These are phyloP conservation scores for Austropuccinia psidii DNA, from an alignment of 1,284 basidiomycete species.

Conservation along the genomic window DNA sequence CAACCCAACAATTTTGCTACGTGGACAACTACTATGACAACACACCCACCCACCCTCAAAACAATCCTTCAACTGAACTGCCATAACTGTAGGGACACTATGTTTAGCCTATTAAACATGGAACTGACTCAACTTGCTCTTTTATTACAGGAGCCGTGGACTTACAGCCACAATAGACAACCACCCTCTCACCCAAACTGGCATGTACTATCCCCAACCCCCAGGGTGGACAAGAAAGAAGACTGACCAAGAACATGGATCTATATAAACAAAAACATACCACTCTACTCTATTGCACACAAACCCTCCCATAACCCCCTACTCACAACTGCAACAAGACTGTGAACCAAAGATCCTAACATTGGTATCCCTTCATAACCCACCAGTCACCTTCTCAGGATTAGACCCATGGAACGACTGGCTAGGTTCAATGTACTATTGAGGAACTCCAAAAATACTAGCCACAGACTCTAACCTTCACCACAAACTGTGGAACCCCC, in stretches of 20 bases:
- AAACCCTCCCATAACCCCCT: not conserved
- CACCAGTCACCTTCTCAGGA: not conserved
- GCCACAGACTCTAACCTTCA: conserved; percentile 15
- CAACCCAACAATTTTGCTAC: no score
- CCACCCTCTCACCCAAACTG: not conserved
- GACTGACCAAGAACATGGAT: not conserved
- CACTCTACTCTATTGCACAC: no score
- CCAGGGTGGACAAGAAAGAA: not conserved
- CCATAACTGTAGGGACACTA: conserved; percentile 10
- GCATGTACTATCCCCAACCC: not conserved
- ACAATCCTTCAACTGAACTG: conserved; percentile 16
- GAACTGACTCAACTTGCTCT: not conserved
- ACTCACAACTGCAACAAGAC: not conserved
- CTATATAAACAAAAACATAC: not conserved
- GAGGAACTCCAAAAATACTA: not conserved
- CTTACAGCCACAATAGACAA: not conserved
- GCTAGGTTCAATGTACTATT: not conserved
- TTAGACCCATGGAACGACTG: not conserved
- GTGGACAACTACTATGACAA: no score
- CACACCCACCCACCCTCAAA: no score
- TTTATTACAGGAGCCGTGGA: conserved; percentile 1
- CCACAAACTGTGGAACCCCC: not conserved
- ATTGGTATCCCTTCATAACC: not conserved
- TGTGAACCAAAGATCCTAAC: not conserved
- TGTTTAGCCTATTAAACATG: not conserved